Conservation (phyloP, 176 grass and related monocot species). For the Cymbopogon citratus region DNA sequence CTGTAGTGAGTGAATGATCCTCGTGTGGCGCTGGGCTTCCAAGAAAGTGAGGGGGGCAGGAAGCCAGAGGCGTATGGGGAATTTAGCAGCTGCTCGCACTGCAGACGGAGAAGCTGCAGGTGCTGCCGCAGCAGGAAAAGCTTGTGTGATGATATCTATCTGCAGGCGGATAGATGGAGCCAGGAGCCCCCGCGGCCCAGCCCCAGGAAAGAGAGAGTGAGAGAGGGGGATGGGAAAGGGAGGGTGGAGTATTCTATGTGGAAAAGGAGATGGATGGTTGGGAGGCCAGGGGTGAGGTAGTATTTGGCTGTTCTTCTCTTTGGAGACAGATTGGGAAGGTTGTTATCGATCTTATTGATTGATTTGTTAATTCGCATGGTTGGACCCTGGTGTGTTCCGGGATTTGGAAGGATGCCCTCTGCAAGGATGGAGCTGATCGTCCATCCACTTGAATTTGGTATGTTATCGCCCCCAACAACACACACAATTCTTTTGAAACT, state of each 20-base stretch:
- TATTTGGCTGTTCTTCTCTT: not conserved
- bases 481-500: too few relatives aligned
- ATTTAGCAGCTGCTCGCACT: conserved; percentile 52
- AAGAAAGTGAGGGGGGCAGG: conserved; percentile 23
- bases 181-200: too few relatives aligned
- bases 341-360: not conserved
- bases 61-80: conserved; percentile 23
- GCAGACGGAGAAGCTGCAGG: conserved; percentile 35
- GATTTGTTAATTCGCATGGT: not conserved
- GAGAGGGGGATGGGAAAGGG: not conserved
- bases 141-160: conserved; percentile 36
- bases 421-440: too few relatives aligned
- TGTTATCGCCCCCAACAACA: too few relatives aligned
- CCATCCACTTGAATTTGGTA: too few relatives aligned
- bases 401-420: not conserved
- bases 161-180: conserved; percentile 21
- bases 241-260: too few relatives aligned
- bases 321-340: not conserved
- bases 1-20: conserved; percentile 31
- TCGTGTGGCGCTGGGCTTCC: conserved; percentile 8
- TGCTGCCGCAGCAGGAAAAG: conserved; percentile 13
- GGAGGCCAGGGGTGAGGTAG: too few relatives aligned
- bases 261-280: too few relatives aligned
- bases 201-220: not conserved
- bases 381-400: not conserved